Evolutionary conservation across 257 asterid species (phyloP).

Genomic region (Nemophila menziesii): DNA sequence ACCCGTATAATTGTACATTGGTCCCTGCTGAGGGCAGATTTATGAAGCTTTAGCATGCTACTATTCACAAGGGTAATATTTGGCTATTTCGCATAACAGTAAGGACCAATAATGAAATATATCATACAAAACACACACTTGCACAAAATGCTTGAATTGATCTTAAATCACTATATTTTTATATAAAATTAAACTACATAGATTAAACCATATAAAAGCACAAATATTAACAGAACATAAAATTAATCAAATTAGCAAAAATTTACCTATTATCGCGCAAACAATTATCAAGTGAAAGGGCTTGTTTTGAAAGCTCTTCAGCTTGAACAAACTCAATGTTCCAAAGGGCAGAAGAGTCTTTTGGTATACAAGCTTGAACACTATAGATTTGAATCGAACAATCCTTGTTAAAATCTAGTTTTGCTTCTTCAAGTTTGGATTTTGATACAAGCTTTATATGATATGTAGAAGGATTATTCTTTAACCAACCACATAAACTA

Average conservation of each 20-base stretch:
- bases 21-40: too few relatives aligned
- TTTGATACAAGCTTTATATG: constrained; percentile 62
- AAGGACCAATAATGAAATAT: too few relatives aligned
- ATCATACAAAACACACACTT: too few relatives aligned
- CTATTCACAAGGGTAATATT: too few relatives aligned
- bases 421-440: constrained; percentile 65
- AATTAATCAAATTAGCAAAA: background rate
- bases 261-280: constrained; percentile 68
- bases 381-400: constrained; percentile 81
- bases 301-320: constrained; percentile 66
- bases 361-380: constrained; percentile 81
- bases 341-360: constrained; percentile 92
- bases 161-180: too few relatives aligned
- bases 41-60: too few relatives aligned
- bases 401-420: constrained; percentile 52
- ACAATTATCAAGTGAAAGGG: constrained; percentile 50
- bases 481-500: constrained; percentile 79
- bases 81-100: too few relatives aligned
- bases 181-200: background rate
- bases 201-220: background rate
- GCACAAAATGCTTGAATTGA: too few relatives aligned
- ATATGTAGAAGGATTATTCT: constrained; percentile 49
- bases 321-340: constrained; percentile 87
- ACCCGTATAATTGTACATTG: too few relatives aligned
- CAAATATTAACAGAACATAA: background rate